Evolutionary conservation across 2,329 filamentous ascomycete genomes (phyloP).

Genomic region (Hypoxylon sp.): DNA sequence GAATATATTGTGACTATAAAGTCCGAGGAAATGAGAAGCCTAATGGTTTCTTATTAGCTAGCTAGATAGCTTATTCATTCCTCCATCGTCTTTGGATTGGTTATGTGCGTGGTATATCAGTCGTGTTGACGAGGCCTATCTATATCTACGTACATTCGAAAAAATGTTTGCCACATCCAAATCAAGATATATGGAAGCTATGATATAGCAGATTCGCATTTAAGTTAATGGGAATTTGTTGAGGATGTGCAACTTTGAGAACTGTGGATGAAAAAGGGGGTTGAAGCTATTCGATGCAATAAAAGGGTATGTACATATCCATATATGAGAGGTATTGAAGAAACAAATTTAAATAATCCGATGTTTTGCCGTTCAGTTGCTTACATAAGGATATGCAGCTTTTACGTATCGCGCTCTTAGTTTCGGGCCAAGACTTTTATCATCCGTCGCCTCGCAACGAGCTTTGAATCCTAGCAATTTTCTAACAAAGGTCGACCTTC

Average conservation of each 20-base stretch:
- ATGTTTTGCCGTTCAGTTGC: neutral
- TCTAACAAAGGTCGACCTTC: constrained; percentile 12
- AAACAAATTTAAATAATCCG: neutral
- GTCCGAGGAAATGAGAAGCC: too few species aligned
- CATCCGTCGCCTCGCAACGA: constrained; percentile 30
- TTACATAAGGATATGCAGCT: neutral
- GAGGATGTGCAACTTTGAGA: neutral
- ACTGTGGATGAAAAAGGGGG: neutral
- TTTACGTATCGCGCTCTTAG: constrained; percentile 18
- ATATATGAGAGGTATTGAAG: neutral
- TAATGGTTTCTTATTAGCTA: too few species aligned
- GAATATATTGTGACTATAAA: too few species aligned
- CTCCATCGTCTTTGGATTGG: too few species aligned
- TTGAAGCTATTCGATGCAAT: neutral
- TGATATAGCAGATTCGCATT: too few species aligned
- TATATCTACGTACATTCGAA: too few species aligned
- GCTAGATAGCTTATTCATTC: too few species aligned
- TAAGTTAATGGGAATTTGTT: too few species aligned
- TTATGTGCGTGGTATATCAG: too few species aligned
- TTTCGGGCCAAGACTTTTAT: constrained; percentile 35
- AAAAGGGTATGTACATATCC: neutral
- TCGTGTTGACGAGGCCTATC: too few species aligned
- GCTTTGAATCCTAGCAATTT: constrained; percentile 9
- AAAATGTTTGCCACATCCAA: too few species aligned
- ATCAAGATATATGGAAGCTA: too few species aligned